Percentiles rank a stretch among this genome's conserved stretches.
These are phyloP conservation scores for Pythium rishiriense DNA, from an alignment of 352 stramenopile species.

Conservation along the genomic window DNA sequence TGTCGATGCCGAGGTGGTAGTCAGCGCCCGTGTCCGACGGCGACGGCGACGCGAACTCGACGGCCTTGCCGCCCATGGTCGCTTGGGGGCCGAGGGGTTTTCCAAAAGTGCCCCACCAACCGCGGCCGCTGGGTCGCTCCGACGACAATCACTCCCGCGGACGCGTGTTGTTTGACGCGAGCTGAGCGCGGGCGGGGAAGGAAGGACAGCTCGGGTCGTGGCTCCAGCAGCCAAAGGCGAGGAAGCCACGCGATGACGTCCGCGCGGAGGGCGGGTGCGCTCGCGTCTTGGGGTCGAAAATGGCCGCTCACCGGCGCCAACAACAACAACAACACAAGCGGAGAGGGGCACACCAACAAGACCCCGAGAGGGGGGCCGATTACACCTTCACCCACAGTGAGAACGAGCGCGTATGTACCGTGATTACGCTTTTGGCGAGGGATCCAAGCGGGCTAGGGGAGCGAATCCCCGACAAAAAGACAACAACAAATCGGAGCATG, in stretches of 20 bases:
- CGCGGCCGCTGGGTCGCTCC: background rate
- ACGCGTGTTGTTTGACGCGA: too few relatives aligned
- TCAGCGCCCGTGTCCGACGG: conserved; percentile 52
- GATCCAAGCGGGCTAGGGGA: background rate
- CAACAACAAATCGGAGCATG: background rate
- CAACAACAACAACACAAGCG: background rate
- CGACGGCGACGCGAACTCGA: conserved; percentile 68
- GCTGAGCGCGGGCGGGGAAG: background rate
- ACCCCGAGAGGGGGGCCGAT: background rate
- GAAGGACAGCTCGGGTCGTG: background rate
- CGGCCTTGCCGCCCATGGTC: conserved; percentile 40
- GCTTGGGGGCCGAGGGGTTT: background rate
- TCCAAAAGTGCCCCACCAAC: background rate
- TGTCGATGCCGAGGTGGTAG: conserved; percentile 68
- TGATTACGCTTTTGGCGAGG: conserved; percentile 10
- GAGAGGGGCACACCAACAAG: background rate
- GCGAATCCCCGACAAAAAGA: background rate
- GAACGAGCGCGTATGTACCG: background rate
- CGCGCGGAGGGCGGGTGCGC: background rate
- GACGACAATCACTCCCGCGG: conserved; percentile 15
- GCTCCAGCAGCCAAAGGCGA: background rate
- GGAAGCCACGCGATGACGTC: background rate
- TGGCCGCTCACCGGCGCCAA: background rate
- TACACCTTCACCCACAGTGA: background rate
- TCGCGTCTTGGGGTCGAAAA: background rate